Percentiles rank a stretch among this genome's conserved stretches.
Evolutionary conservation across 768 basidiomycete species (phyloP).

Genomic region (Plicaturopsis crispa): DNA sequence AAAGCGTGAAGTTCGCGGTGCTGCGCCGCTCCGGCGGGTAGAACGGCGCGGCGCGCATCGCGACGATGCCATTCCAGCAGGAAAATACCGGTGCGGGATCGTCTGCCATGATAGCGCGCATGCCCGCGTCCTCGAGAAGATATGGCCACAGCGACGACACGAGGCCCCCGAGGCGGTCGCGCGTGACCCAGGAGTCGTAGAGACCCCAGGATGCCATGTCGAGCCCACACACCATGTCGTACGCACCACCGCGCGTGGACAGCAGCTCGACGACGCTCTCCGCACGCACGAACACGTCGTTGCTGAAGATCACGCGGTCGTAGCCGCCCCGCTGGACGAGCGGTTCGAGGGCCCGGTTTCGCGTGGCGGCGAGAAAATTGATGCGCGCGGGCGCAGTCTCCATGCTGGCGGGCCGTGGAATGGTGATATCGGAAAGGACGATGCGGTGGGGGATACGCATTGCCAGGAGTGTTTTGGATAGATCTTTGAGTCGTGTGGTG

Average conservation of each 20-base stretch:
- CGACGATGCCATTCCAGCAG: constrained; percentile 40
- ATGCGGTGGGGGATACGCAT: constrained; percentile 22
- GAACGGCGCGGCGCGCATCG: constrained; percentile 31
- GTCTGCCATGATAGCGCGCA: constrained; percentile 25
- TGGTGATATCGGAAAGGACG: constrained; percentile 17
- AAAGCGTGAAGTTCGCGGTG: no score
- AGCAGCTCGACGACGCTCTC: constrained; percentile 32
- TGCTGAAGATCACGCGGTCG: constrained; percentile 32
- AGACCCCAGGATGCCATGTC: constrained; percentile 28
- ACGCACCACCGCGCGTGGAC: constrained; percentile 26
- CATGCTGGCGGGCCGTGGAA: constrained; percentile 14
- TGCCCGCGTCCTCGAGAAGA: constrained; percentile 29
- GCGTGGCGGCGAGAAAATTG: constrained; percentile 27
- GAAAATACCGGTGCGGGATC: constrained; percentile 35
- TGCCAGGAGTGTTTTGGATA: constrained; percentile 15
- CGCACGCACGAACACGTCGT: constrained; percentile 33
- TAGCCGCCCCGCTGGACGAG: constrained; percentile 26
- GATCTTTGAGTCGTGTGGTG: constrained; percentile 19
- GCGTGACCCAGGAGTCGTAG: constrained; percentile 30
- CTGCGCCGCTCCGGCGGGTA: no score
- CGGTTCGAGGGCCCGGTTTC: constrained; percentile 35
- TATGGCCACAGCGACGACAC: constrained; percentile 30
- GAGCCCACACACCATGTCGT: constrained; percentile 36
- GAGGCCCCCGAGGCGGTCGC: constrained; percentile 25
- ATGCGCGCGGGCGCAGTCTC: constrained; percentile 23